Base-by-base conservation (phyloP, 2,329 filamentous ascomycete genomes). In the Fusarium sp. region DNA sequence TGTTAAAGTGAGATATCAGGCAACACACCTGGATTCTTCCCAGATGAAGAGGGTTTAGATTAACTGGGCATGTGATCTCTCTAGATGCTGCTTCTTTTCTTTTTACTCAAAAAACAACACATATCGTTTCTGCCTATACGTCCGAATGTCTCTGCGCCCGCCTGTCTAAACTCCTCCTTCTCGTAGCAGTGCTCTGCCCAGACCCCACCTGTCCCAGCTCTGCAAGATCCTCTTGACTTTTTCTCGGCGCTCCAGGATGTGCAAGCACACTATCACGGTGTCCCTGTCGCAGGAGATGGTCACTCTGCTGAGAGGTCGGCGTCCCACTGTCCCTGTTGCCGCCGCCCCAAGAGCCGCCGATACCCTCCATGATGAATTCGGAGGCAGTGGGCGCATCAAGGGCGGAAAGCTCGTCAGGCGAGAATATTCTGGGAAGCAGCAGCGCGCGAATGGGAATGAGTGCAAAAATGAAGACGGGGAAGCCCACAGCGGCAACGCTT, bases 401-500 rank as follows among this genome's bases (percentile, higher is more conserved):
- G 8, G 82, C 72, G 0, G 76, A 76, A 21, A 93, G 77, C 73
- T 92, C 90, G 41, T 84, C 80, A 0, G 75, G 70, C 0, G 78
- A 80, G 65, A 92, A 88, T 71, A 84, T 80, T 31, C 77, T 76
- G 1, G 89, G 89, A 64, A 93, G 78, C 6, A 92, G 58, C 56
- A 85, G 77, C 2, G 87, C 84, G 9, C 90, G 82, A 3, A 88
- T 75, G 0, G 90, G 90, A 21, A 92, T 87, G 6, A 92, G 78
- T 14, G 85, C 74, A 43, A 92, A 76, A 69, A 93, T 92, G 62
- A 92, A 84, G 32, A 92, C 82, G 9, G 91, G 91, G 65, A 93
- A 94, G 0, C 91, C 91, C 10, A 94, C 90, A 3, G 91, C 91
- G 3, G 90, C 91, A 45, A 93, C 88, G 0, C 91, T 93, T 76